A percentile compares a stretch with the other conserved stretches of the same genome.
These are phyloP conservation scores for Verticillium dahliae DNA, from an alignment of 2,329 filamentous ascomycete species.

Conservation along the genomic window DNA sequence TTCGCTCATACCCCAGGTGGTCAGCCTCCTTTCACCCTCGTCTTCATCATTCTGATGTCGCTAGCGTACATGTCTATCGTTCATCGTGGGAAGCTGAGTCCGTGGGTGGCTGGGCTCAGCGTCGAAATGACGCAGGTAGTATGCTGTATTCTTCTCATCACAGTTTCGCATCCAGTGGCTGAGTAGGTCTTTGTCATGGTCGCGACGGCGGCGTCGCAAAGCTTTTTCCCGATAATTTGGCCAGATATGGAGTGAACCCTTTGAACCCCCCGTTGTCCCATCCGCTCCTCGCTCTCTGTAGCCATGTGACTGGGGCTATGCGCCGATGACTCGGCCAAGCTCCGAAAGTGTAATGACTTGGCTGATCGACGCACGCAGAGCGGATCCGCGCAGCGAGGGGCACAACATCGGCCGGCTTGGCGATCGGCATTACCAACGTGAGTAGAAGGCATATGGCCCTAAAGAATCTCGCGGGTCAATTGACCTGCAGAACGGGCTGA, in stretches of 20 bases:
- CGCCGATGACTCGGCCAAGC: background rate
- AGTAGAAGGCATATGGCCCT: background rate
- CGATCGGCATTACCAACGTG: constrained; percentile 28
- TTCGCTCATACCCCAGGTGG: background rate
- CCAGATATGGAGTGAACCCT: constrained; percentile 15
- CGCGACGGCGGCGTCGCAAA: constrained; percentile 28
- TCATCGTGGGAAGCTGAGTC: constrained; percentile 13
- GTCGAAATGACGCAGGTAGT: constrained; percentile 25
- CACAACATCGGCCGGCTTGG: constrained; percentile 28
- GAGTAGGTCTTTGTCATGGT: constrained; percentile 31
- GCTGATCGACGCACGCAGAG: constrained; percentile 14
- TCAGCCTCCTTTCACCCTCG: constrained; percentile 13
- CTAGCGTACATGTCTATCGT: constrained; percentile 12
- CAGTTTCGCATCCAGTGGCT: constrained; percentile 22
- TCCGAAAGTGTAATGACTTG: background rate
- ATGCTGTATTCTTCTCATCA: constrained; percentile 31
- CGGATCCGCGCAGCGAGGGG: constrained; percentile 29
- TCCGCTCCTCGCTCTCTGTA: too few species aligned
- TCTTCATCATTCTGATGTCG: constrained; percentile 17
- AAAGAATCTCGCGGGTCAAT: too few species aligned
- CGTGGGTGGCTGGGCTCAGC: constrained; percentile 16
- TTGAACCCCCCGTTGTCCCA: background rate
- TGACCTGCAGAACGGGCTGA: background rate
- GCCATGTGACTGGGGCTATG: background rate
- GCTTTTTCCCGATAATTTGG: constrained; percentile 31